These are phyloP conservation scores for Auxenochlorella pyrenoidosa DNA, from an alignment of 139 green algal genomes.

Conservation along the genomic window DNA sequence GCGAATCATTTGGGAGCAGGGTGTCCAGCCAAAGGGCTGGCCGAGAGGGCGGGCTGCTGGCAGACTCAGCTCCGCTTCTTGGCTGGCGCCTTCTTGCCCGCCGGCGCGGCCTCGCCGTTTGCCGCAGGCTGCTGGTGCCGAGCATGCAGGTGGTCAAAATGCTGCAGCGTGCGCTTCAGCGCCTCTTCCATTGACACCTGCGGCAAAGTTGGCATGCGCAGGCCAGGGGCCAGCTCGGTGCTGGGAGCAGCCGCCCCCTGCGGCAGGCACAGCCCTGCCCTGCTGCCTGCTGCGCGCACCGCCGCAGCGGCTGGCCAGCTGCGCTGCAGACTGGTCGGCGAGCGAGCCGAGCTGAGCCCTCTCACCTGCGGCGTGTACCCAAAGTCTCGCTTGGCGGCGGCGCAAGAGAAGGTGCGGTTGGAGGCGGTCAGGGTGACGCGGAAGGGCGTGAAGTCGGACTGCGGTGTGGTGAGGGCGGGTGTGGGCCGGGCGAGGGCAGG, in stretches of 20 bases:
- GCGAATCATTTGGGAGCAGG: not conserved
- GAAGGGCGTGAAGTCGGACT: constrained; percentile 30
- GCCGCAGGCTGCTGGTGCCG: not conserved
- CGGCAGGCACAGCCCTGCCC: too few species aligned
- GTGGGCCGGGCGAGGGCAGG: not conserved
- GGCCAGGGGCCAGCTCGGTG: too few species aligned
- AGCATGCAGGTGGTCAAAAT: constrained; percentile 65
- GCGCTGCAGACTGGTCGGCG: too few species aligned
- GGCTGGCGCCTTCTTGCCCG: not conserved
- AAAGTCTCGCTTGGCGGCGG: constrained; percentile 57
- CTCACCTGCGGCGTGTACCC: constrained; percentile 65
- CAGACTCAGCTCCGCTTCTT: not conserved
- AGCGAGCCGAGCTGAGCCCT: not conserved
- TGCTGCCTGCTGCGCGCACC: not conserved
- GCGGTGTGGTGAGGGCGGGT: not conserved
- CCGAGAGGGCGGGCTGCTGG: too few species aligned
- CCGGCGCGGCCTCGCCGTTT: not conserved
- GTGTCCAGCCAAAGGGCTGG: not conserved
- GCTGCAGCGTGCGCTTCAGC: constrained; percentile 61
- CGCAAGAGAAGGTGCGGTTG: constrained; percentile 68
- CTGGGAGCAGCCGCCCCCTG: too few species aligned
- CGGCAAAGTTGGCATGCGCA: too few species aligned
- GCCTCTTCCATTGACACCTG: constrained; percentile 64
- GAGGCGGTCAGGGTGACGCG: constrained; percentile 66
- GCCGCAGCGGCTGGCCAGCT: not conserved